Base-by-base conservation (phyloP, 1,284 basidiomycete genomes). In the Microbotryum lychnidis-dioicae region DNA sequence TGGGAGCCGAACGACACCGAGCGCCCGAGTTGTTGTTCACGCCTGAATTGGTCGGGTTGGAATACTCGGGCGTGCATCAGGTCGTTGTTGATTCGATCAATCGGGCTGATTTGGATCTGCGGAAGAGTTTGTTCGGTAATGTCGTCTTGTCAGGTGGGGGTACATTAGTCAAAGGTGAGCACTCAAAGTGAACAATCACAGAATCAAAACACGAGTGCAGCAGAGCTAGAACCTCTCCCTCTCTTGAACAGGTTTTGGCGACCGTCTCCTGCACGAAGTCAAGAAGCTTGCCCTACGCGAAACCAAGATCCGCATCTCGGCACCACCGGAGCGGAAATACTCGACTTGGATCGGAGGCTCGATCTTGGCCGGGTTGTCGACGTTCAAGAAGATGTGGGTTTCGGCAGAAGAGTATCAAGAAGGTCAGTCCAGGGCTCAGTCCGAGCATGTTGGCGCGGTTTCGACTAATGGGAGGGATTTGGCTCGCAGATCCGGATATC, bases 391-490 rank as follows among this genome's bases (percentile, higher is more conserved):
- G 86, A 93, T 89, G 45, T 63, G 74, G 91, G 91, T 98, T 53
- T 96, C 91, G 49, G 93, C 94, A 49, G 96, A 99, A 75, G 96
- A 98, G 77, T 99, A 97, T 75, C 91, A 94, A 76, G 96, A 99
- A 76, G 96, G 70, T 68, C 50, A 56, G 60, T 61, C 25, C 20
- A 21, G 33, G 37, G 10, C 12, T 18, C 14, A 46, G 12, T 33
- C 7, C n/a, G 27, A 18, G 21, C 52, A 23, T 56, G 57, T 47
- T 7, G 31, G 4, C 2, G 3, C 29, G 18, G 18, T 14, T 46
- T 27, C 8, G 5, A 1, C 5, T 4, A 3, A 14, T 10, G 33
- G 48, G 21, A 44, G 23, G 42, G 3, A 7, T 10, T 2, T 6
- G 45, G 7, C 21, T 2, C 7, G 6, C 56, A 69, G 68, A 69